Conservation (phyloP, 768 basidiomycete species). For the Gloeophyllum trabeum region DNA sequence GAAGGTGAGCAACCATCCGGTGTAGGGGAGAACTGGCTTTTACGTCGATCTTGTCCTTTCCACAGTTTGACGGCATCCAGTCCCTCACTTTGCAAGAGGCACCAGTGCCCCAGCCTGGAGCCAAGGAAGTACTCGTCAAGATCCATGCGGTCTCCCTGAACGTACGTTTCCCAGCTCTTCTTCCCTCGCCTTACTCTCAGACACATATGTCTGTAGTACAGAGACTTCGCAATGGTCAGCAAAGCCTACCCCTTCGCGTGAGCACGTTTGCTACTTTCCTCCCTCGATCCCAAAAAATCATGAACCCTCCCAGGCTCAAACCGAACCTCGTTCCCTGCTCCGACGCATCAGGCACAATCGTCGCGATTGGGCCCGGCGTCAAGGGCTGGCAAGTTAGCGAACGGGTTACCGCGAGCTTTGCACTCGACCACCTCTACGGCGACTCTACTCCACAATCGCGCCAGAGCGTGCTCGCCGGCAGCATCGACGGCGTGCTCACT, state of each 20-base stretch:
- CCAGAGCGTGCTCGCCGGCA: constrained; percentile 1
- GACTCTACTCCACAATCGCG: neutral
- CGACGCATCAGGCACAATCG: constrained; percentile 47
- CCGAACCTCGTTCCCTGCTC: constrained; percentile 23
- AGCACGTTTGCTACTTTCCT: neutral
- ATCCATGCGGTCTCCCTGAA: neutral
- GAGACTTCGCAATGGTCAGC: neutral
- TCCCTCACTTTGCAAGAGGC: no score
- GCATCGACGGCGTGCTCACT: constrained; percentile 8
- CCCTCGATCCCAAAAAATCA: neutral
- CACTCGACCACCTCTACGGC: neutral
- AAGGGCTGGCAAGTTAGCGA: constrained; percentile 43
- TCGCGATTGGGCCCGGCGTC: constrained; percentile 28
- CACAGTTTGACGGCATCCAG: no score
- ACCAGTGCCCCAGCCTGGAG: no score
- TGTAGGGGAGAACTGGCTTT: no score
- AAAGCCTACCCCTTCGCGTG: neutral
- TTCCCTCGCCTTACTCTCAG: neutral
- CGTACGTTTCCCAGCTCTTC: neutral
- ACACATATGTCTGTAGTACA: neutral
- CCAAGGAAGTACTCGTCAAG: constrained; percentile 4
- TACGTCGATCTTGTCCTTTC: no score
- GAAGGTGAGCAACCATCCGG: no score
- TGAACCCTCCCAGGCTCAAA: constrained; percentile 19
- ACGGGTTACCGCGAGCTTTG: constrained; percentile 16